A percentile compares a stretch with the other conserved stretches of the same genome.
These are phyloP conservation scores for Monosporascus ibericus DNA, from an alignment of 2,329 filamentous ascomycete species.

Conservation along the genomic window DNA sequence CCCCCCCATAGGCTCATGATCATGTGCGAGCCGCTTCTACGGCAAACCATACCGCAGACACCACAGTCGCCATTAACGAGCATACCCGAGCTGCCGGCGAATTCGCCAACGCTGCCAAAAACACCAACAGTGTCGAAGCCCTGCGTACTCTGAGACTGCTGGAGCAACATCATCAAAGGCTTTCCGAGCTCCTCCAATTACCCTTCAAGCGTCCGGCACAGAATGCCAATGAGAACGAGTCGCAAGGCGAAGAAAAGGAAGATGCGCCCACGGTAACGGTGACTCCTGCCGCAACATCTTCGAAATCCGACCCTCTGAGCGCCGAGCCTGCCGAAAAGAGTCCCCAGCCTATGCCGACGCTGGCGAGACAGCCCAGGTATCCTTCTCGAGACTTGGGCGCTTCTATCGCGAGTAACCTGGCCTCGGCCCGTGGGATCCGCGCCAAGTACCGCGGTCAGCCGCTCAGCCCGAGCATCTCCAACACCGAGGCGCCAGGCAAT, in stretches of 20 bases:
- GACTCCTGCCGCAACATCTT: background rate
- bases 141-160: conserved; percentile 78
- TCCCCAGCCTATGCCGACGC: conserved; percentile 25
- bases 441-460: conserved; percentile 60
- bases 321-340: conserved; percentile 19
- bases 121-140: conserved; percentile 64
- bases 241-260: conserved; percentile 32
- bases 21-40: conserved; percentile 80
- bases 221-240: conserved; percentile 29
- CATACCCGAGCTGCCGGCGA: conserved; percentile 84
- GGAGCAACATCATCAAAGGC: conserved; percentile 78
- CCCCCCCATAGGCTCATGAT: conserved; percentile 64
- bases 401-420: conserved; percentile 83
- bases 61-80: conserved; percentile 77
- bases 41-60: conserved; percentile 68
- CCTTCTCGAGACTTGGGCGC: conserved; percentile 65
- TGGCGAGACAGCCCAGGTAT: conserved; percentile 42
- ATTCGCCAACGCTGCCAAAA: conserved; percentile 75
- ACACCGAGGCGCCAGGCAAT: conserved; percentile 66
- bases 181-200: conserved; percentile 74
- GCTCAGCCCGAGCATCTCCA: conserved; percentile 65
- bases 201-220: conserved; percentile 49
- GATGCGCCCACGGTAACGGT: conserved; percentile 14
- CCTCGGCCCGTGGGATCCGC: conserved; percentile 75
- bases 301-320: conserved; percentile 1